These are phyloP conservation scores for Coemansia sp. DNA, from an alignment of 192 early-diverging fungal genomes.

Conservation along the genomic window DNA sequence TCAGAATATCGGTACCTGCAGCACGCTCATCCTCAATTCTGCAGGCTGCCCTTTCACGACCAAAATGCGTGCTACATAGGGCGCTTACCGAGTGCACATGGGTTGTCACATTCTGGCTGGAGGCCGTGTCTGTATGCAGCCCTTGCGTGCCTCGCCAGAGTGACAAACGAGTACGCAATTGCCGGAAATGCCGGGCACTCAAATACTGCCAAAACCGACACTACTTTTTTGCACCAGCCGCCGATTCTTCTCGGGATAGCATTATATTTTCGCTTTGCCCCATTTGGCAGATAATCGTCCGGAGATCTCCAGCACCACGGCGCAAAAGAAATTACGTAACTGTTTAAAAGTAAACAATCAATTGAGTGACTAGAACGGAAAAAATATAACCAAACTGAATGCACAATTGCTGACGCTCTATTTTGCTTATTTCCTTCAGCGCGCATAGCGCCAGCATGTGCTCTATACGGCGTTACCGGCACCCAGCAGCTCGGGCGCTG, in stretches of 20 bases:
- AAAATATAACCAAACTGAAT: background rate
- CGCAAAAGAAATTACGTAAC: background rate
- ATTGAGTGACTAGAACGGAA: background rate
- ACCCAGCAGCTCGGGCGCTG: slow-evolving; percentile 47
- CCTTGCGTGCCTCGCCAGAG: background rate
- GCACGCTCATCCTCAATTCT: background rate
- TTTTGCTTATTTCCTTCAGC: background rate
- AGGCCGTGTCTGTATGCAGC: background rate
- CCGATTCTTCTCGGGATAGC: background rate
- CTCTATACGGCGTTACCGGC: slow-evolving; percentile 6
- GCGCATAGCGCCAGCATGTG: background rate
- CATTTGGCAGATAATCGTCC: background rate
- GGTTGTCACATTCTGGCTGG: background rate
- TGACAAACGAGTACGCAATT: background rate
- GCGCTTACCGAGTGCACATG: background rate
- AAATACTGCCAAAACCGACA: background rate
- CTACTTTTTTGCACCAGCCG: background rate
- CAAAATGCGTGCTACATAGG: background rate
- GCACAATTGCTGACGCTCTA: background rate
- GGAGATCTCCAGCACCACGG: background rate
- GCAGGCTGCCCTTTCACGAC: background rate
- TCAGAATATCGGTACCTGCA: slow-evolving; percentile 2
- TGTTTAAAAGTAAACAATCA: background rate
- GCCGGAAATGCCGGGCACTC: background rate
- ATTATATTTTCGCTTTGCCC: background rate